phyloP scores from a whole-genome alignment of 768 basidiomycete genomes.

The Mrakia hoshinonis region DNA sequence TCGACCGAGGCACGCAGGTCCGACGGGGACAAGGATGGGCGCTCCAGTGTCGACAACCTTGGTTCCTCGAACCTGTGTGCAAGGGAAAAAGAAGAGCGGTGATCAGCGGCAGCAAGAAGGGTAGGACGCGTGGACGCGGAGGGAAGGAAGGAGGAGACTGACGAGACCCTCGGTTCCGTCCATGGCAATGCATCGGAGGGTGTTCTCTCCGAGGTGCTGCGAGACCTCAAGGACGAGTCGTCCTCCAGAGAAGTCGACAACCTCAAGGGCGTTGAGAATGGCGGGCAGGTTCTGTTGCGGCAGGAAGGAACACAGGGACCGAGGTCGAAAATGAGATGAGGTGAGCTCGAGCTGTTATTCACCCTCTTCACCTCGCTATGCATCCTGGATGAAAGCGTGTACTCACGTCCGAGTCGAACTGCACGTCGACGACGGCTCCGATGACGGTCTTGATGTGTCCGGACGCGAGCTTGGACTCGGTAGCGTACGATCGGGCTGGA shows the following conservation, averaged over 20 bases:
- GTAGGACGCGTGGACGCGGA: not conserved
- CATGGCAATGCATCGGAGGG: constrained; percentile 99
- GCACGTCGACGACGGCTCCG: constrained; percentile 98
- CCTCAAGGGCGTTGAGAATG: constrained; percentile 98
- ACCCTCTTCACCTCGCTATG: not conserved
- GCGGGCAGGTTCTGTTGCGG: constrained; percentile 71
- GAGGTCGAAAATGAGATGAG: constrained; percentile 1
- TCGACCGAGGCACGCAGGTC: constrained; percentile 84
- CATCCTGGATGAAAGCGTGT: not conserved
- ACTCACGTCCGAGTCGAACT: constrained; percentile 27
- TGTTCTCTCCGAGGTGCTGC: constrained; percentile 97
- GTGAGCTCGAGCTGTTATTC: not conserved
- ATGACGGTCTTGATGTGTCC: constrained; percentile 97
- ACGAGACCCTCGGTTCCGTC: constrained; percentile 99
- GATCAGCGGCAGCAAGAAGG: not conserved
- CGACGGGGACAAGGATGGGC: constrained; percentile 95
- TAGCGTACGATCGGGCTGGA: constrained; percentile 70
- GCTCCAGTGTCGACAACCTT: constrained; percentile 93
- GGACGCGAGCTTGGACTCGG: constrained; percentile 63
- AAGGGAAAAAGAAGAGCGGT: not conserved
- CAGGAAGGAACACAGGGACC: not conserved
- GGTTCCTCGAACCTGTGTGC: constrained; percentile 67
- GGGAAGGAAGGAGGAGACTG: not conserved
- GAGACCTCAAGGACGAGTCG: constrained; percentile 99
- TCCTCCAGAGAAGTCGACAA: constrained; percentile 84